A percentile compares a stretch with the other conserved stretches of the same genome.
These are phyloP conservation scores for Pelargonium fulgidum DNA, from an alignment of 441 rosid genomes.

Conservation along the genomic window DNA sequence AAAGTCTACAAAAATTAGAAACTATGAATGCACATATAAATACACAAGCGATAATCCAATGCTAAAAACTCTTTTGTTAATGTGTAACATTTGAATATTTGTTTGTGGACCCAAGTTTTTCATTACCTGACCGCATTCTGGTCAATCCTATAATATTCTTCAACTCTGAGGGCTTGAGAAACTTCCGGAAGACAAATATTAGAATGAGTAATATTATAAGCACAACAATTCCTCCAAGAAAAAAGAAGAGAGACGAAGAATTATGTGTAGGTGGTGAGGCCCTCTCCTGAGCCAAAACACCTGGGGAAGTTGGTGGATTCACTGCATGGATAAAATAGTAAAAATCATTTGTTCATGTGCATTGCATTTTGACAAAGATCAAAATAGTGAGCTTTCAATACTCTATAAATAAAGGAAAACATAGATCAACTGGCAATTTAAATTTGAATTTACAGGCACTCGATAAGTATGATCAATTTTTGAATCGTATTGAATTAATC, in stretches of 20 bases:
- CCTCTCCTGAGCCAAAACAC: slow-evolving; percentile 9
- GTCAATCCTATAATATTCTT: slow-evolving; percentile 17
- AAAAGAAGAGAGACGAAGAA: slow-evolving; percentile 30
- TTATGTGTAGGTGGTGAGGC: slow-evolving; percentile 6
- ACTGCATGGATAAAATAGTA: slow-evolving; percentile 18
- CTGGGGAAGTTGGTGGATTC: slow-evolving; percentile 21
- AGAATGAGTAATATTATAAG: slow-evolving; percentile 34
- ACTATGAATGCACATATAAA: too few relatives aligned
- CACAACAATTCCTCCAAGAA: slow-evolving; percentile 36
- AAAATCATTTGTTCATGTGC: background rate
- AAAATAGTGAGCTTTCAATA: too few relatives aligned
- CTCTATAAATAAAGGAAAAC: too few relatives aligned
- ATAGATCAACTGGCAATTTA: too few relatives aligned
- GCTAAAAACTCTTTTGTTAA: too few relatives aligned
- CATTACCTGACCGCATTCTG: slow-evolving; percentile 22
- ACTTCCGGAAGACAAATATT: slow-evolving; percentile 32
- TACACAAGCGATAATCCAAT: too few relatives aligned
- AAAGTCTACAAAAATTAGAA: background rate
- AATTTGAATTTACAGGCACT: too few relatives aligned
- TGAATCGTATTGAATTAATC: too few relatives aligned
- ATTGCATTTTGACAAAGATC: background rate
- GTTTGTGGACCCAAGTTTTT: background rate
- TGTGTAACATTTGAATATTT: too few relatives aligned
- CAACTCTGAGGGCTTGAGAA: slow-evolving; percentile 21
- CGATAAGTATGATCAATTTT: too few relatives aligned